Percentiles rank a stretch among this genome's conserved stretches.
phyloP scores from a whole-genome alignment of 208 protist species.

The Trypanosoma lewisi region DNA sequence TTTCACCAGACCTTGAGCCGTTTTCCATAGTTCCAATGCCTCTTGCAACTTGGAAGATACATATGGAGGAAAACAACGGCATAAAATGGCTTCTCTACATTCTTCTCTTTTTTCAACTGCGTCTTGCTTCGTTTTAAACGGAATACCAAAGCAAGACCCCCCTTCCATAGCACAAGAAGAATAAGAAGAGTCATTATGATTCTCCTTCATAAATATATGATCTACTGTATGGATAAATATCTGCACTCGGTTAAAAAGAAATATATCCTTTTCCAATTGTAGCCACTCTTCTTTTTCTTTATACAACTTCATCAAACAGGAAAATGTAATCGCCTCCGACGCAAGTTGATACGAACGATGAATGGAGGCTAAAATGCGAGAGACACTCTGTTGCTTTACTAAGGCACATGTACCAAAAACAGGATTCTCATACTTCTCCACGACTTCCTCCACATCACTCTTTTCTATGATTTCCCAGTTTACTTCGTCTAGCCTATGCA shows the following conservation, averaged over 20 bases:
- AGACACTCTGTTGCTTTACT: conserved; percentile 53
- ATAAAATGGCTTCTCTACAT: conserved; percentile 37
- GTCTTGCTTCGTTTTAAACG: conserved; percentile 41
- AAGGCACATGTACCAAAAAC: conserved; percentile 27
- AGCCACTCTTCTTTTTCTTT: conserved; percentile 35
- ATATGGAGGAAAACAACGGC: conserved; percentile 44
- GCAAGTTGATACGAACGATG: conserved; percentile 54
- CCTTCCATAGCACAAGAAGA: no score
- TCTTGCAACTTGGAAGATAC: conserved; percentile 38
- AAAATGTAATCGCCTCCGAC: conserved; percentile 57
- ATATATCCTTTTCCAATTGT: conserved; percentile 34
- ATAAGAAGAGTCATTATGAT: no score
- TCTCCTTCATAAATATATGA: no score
- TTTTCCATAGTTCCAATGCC: conserved; percentile 56
- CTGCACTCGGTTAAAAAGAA: conserved; percentile 59
- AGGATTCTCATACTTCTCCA: not conserved
- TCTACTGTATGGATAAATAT: conserved; percentile 33
- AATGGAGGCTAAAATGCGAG: conserved; percentile 46
- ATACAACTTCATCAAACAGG: conserved; percentile 40
- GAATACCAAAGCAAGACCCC: conserved; percentile 33
- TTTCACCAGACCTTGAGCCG: conserved; percentile 49
- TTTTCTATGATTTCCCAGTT: conserved; percentile 11
- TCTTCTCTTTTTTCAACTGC: conserved; percentile 48
- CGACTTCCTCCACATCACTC: conserved; percentile 3
- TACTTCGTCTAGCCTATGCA: conserved; percentile 43